Evolutionary conservation across 352 stramenopile genomes (phyloP).

Genomic region (Phytophthora colocasiae): DNA sequence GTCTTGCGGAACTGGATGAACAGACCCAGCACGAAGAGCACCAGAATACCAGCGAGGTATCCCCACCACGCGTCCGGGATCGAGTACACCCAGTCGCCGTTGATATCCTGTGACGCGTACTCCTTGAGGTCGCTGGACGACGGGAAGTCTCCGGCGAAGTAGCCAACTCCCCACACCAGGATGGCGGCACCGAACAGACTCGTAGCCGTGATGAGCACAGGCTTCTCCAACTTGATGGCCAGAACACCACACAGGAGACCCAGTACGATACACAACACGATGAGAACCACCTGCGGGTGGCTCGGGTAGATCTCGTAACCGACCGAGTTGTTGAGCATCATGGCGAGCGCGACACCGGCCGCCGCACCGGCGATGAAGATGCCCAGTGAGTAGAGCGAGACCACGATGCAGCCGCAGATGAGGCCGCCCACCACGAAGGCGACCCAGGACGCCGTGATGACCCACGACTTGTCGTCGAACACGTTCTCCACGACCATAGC

Average conservation of each 20-base stretch:
- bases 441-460: conserved; percentile 66
- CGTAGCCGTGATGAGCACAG: conserved; percentile 61
- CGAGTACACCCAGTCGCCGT: conserved; percentile 59
- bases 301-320: conserved; percentile 65
- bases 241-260: conserved; percentile 47
- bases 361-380: conserved; percentile 67
- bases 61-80: conserved; percentile 70
- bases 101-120: conserved; percentile 43
- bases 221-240: conserved; percentile 60
- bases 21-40: conserved; percentile 62
- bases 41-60: conserved; percentile 58
- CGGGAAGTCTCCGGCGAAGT: conserved; percentile 70
- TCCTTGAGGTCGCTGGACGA: conserved; percentile 55
- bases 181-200: conserved; percentile 57
- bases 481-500: conserved; percentile 50
- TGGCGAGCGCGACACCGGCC: conserved; percentile 58
- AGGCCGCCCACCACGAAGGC: conserved; percentile 62
- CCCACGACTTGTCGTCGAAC: conserved; percentile 55
- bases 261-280: conserved; percentile 53
- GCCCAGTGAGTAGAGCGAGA: conserved; percentile 57
- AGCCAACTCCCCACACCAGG: conserved; percentile 65
- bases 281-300: conserved; percentile 53
- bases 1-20: conserved; percentile 75
- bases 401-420: conserved; percentile 50
- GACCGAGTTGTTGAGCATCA: conserved; percentile 59